These are phyloP conservation scores for Talaromyces funiculosus DNA, from an alignment of 2,329 filamentous ascomycete species.

Conservation along the genomic window DNA sequence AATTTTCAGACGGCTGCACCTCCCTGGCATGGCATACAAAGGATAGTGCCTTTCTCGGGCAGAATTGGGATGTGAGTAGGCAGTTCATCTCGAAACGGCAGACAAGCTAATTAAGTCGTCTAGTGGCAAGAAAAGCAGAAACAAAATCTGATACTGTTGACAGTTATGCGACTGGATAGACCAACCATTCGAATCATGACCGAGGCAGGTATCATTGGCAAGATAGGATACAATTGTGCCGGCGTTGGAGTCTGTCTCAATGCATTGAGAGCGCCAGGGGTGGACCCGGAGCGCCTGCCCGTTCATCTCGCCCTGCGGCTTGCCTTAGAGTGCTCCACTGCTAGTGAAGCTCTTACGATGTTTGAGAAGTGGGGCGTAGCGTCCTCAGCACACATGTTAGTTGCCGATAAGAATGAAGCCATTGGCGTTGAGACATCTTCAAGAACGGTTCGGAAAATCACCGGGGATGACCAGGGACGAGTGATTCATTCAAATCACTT, in stretches of 20 bases:
- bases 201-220: constrained; percentile 54
- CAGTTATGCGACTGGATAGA: constrained; percentile 37
- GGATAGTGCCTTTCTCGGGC: constrained; percentile 39
- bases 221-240: constrained; percentile 52
- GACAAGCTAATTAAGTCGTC: background rate
- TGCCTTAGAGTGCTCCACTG: constrained; percentile 46
- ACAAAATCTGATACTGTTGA: constrained; percentile 47
- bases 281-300: constrained; percentile 44
- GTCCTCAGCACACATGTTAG: constrained; percentile 49
- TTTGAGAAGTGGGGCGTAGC: constrained; percentile 48
- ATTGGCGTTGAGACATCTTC: constrained; percentile 46
- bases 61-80: constrained; percentile 50
- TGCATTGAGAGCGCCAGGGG: constrained; percentile 49
- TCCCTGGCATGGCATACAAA: constrained; percentile 43
- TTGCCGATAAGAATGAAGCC: constrained; percentile 43
- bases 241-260: constrained; percentile 55
- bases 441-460: background rate
- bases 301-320: constrained; percentile 52
- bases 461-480: background rate
- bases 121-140: constrained; percentile 29
- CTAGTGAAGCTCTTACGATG: constrained; percentile 36
- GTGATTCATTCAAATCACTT: constrained; percentile 8
- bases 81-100: background rate
- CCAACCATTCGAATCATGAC: constrained; percentile 52
- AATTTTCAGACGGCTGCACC: constrained; percentile 51